Evolutionary conservation across 768 basidiomycete species (phyloP), one percentile per base, ranked within the genome.

Genomic region (Infundibulicybe gibba): DNA sequence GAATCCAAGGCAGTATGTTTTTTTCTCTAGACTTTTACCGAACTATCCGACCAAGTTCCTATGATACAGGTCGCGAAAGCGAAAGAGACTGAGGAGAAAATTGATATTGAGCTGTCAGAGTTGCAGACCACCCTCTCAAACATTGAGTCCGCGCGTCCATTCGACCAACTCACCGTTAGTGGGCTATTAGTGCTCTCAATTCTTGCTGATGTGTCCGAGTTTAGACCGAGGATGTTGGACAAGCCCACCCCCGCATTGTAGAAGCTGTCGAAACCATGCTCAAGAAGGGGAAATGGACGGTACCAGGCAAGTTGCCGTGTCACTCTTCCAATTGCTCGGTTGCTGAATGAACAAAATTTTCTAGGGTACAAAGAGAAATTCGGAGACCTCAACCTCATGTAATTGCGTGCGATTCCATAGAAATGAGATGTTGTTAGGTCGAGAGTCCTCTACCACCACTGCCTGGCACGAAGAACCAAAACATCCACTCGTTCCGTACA

Each of bases 271-370:
- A 97, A 72, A 88, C 77, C 55, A 95, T 97, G 93, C 67, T 97
- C 53, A 85, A 87, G 81, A 94, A 97, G 74, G 94, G 94, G 69
- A 97, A 97, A 75, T 97, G 92, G 87, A 92, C 87, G 60, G 94
- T 97, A 49, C 95, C 95, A 60, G 94, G 94, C 86, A 63, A 45
- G 75, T 60, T 3, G 17, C 17, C 35, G 35, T 38, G 14, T 38
- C 10, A 38, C n/a, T 25, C 25, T 30, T 13, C 6, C 4, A 25
- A 32, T 40, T 31, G 41, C 12, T 15, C 47, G 8, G 16, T 39
- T 41, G 4, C 19, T 32, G 3, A 16, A n/a, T 25, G 34, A 41
- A 30, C 5, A 33, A 49, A 38, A 44, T 49, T 38, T 38, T 40
- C 41, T 19, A 88, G 86, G 88, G 32, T 90, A 90, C 82, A 85